phyloP scores from a whole-genome alignment of 2,329 filamentous ascomycete species.

The Fusarium verticillioides region DNA sequence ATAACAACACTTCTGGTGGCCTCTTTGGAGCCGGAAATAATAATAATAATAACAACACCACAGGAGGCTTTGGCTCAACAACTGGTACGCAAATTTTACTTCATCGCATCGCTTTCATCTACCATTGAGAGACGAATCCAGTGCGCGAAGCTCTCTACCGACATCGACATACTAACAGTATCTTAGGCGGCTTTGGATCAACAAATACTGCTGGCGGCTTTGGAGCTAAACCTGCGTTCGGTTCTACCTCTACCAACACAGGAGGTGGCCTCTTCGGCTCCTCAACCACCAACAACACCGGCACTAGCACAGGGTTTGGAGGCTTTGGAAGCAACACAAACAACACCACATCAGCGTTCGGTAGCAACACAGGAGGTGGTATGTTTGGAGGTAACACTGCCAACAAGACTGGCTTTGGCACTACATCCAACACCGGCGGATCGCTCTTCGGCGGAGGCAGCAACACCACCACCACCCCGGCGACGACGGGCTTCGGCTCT shows the following conservation, averaged over 20 bases:
- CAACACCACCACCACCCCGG: slow-evolving; percentile 42
- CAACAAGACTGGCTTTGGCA: slow-evolving; percentile 64
- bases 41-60: slow-evolving; percentile 46
- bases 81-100: slow-evolving; percentile 46
- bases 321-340: slow-evolving; percentile 53
- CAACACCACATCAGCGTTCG: slow-evolving; percentile 54
- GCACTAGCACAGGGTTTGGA: slow-evolving; percentile 53
- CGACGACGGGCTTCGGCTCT: slow-evolving; percentile 50
- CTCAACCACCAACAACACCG: slow-evolving; percentile 52
- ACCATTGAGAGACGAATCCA: slow-evolving; percentile 24
- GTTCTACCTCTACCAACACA: slow-evolving; percentile 54
- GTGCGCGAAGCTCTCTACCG: slow-evolving; percentile 3
- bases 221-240: slow-evolving; percentile 64
- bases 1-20: slow-evolving; percentile 49
- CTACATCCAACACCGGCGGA: slow-evolving; percentile 52
- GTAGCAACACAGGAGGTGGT: slow-evolving; percentile 54
- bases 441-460: slow-evolving; percentile 60
- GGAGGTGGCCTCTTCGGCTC: slow-evolving; percentile 60
- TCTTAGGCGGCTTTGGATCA: slow-evolving; percentile 53
- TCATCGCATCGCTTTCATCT: slow-evolving; percentile 32
- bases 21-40: slow-evolving; percentile 58
- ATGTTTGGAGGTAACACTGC: slow-evolving; percentile 64
- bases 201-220: slow-evolving; percentile 50
- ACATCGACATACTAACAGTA: slow-evolving; percentile 35
- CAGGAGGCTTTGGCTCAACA: slow-evolving; percentile 51